Evolutionary conservation across 495 filamentous ascomycete species (phyloP).

Genomic region (Aspergillus coremiiformis): DNA sequence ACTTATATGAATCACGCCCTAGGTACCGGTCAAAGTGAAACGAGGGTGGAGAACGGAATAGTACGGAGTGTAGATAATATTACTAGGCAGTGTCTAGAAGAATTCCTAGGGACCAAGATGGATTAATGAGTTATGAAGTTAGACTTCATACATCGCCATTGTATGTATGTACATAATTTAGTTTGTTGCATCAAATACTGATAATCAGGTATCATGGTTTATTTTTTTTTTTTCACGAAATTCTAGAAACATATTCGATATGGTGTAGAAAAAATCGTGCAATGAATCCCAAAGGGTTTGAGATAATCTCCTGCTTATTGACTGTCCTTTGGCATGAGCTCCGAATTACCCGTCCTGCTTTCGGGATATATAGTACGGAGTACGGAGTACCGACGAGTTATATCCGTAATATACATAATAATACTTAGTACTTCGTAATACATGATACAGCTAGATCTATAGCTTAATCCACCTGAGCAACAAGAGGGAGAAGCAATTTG

Average conservation of each 20-base stretch:
- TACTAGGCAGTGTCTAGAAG: too few relatives aligned
- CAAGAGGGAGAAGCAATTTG: background rate
- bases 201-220: background rate
- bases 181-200: background rate
- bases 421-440: background rate
- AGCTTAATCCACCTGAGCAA: background rate
- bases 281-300: background rate
- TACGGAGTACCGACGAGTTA: background rate
- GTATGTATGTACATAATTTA: background rate
- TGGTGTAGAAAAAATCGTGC: background rate
- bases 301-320: too few relatives aligned
- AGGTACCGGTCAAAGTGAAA: too few relatives aligned
- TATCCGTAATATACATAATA: too few relatives aligned
- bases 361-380: background rate
- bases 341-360: background rate
- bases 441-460: background rate
- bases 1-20: too few relatives aligned
- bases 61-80: too few relatives aligned
- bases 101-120: constrained; percentile 74
- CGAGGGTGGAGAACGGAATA: too few relatives aligned
- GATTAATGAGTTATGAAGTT: constrained; percentile 17
- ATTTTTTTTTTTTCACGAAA: background rate
- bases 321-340: background rate
- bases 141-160: background rate
- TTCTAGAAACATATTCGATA: background rate